Evolutionary conservation across 768 basidiomycete species (phyloP).

Genomic region (Gelatoporia subvermispora): DNA sequence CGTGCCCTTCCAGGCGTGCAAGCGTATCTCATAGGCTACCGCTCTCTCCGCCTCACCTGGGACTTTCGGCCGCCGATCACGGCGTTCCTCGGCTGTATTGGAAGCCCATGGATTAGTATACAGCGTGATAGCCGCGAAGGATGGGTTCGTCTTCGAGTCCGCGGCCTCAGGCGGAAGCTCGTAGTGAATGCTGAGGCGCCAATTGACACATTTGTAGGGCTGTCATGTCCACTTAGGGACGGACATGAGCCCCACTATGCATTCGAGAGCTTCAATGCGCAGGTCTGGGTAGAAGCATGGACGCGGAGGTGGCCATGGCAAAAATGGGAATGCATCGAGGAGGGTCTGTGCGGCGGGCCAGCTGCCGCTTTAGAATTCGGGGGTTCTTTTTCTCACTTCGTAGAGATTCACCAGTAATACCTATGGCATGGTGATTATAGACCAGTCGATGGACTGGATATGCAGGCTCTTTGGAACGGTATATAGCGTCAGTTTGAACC

Average conservation of each 20-base stretch:
- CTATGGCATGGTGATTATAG: too few relatives aligned
- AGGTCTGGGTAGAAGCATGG: constrained; percentile 9
- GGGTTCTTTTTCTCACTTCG: constrained; percentile 7
- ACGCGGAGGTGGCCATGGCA: constrained; percentile 16
- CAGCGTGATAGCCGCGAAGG: constrained; percentile 14
- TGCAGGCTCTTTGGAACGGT: too few relatives aligned
- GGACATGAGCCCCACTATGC: constrained; percentile 19
- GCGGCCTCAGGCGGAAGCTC: constrained; percentile 13
- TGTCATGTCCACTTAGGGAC: constrained; percentile 16
- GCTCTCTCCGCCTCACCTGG: constrained; percentile 14
- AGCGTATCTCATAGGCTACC: constrained; percentile 22
- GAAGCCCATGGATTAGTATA: constrained; percentile 12
- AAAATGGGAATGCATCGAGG: constrained; percentile 17
- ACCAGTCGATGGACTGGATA: too few relatives aligned
- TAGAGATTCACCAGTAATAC: too few relatives aligned
- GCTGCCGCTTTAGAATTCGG: constrained; percentile 17
- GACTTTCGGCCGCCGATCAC: constrained; percentile 23
- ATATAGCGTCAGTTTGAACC: too few relatives aligned
- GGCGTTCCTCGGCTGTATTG: neutral
- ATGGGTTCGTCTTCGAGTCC: constrained; percentile 8
- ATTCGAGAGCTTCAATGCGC: constrained; percentile 20
- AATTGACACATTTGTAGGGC: constrained; percentile 14
- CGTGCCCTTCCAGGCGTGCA: constrained; percentile 17
- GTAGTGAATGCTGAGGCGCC: constrained; percentile 13
- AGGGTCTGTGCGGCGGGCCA: constrained; percentile 8